Evolutionary conservation across 208 protist species (phyloP).

Genomic region (Trypanosoma rangeli): DNA sequence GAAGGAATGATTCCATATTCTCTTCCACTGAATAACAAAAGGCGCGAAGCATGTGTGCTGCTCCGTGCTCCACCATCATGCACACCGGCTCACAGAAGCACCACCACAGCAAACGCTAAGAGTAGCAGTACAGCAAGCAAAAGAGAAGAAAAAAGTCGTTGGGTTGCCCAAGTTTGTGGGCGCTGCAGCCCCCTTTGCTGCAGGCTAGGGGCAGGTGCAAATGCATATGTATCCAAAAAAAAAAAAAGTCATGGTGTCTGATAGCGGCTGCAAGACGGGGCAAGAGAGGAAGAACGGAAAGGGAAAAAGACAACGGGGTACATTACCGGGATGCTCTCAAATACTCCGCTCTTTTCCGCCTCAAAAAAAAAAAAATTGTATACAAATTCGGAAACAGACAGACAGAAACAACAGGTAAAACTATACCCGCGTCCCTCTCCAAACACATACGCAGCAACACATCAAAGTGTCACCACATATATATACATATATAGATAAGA

Average conservation of each 20-base stretch:
- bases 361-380: not conserved
- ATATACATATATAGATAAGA: not conserved
- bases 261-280: not conserved
- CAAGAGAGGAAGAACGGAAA: not conserved
- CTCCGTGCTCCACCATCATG: not conserved
- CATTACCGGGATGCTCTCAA: not conserved
- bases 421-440: not conserved
- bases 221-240: not conserved
- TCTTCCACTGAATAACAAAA: slow-evolving; percentile 21
- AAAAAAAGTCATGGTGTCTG: not conserved
- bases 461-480: not conserved
- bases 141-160: not conserved
- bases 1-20: slow-evolving; percentile 22
- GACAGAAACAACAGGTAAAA: slow-evolving; percentile 8
- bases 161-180: not conserved
- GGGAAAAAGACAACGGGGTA: no score
- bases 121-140: not conserved
- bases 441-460: not conserved
- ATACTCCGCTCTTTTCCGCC: not conserved
- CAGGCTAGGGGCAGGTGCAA: not conserved
- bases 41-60: slow-evolving; percentile 1
- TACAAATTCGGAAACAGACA: not conserved
- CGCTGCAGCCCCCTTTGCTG: not conserved
- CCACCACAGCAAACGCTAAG: not conserved
- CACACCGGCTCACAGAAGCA: not conserved